Conservation (phyloP, 768 basidiomycete genomes). For the Phaffia australis region DNA sequence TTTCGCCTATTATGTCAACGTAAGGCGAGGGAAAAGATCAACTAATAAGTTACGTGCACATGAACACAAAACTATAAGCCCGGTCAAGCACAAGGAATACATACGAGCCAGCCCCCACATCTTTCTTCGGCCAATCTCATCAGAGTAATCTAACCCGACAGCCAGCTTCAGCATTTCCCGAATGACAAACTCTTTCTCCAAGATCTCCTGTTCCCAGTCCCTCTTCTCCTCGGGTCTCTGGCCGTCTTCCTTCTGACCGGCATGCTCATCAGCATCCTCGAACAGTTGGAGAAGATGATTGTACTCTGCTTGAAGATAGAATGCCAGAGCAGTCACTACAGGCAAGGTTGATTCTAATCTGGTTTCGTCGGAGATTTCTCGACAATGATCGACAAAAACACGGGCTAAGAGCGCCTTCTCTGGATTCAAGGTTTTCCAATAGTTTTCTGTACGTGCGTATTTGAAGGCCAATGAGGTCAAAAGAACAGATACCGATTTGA, state of each 20-base stretch:
- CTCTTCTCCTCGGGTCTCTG: constrained; percentile 33
- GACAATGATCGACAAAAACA: constrained; percentile 70
- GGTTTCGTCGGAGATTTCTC: constrained; percentile 45
- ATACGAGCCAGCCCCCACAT: constrained; percentile 75
- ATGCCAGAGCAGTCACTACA: constrained; percentile 72
- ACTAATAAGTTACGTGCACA: neutral
- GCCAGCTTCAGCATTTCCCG: constrained; percentile 70
- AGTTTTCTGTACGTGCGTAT: constrained; percentile 47
- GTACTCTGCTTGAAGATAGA: constrained; percentile 58
- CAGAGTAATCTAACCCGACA: constrained; percentile 72
- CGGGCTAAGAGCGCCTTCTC: constrained; percentile 71
- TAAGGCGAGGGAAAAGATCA: neutral
- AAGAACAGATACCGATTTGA: constrained; percentile 48
- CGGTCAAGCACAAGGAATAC: constrained; percentile 35
- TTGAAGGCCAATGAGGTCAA: neutral
- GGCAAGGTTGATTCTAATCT: constrained; percentile 64
- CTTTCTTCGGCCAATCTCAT: constrained; percentile 79
- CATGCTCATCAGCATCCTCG: constrained; percentile 26
- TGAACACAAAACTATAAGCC: neutral
- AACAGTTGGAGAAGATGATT: constrained; percentile 48
- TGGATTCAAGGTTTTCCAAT: constrained; percentile 59
- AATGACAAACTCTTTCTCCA: constrained; percentile 57
- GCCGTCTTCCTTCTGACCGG: constrained; percentile 28
- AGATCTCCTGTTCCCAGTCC: constrained; percentile 41
- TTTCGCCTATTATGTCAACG: constrained; percentile 48